Base-by-base conservation (phyloP, 2,329 filamentous ascomycete genomes). In the Septoria petroselini region DNA sequence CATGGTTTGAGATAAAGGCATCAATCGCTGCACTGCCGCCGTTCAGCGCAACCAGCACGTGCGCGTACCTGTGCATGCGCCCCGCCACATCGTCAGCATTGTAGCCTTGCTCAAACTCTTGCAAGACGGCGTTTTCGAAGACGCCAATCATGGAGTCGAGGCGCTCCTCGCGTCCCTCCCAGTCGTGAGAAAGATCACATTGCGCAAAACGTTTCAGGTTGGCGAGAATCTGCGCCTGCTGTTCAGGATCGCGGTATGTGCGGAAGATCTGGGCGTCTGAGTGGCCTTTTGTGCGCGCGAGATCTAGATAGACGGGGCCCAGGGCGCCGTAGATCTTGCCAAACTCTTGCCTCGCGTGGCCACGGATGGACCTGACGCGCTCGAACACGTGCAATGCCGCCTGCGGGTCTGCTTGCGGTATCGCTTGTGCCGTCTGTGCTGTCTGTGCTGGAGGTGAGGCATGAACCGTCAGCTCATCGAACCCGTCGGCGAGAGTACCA, bases 81-180 rank as follows among this genome's bases (percentile, higher is more conserved):
- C 88, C 90, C 58, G 95, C 86, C 46, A 94, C 83, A 67, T 98
- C 91, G 72, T 86, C 87, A 35, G 83, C 84, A 66, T 93, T 88
- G 59, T 94, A 95, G 3, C 89, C 93, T 58, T 93, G 86, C 69
- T 94, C 87, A 60, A 98, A 98, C 67, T 98, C 93, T 41, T 86
- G 81, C 43, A 96, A 72, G 3, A 94, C 91, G 3, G 91, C 90
- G 49, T 85, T 90, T 70, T 97, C 91, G 62, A 98, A 98, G 52
- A 93, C 84, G 30, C 79, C 79, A 58, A 85, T 81, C 79, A 94
- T 90, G 18, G 77, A 79, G 30, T 80, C 75, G 15, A 98, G 73
- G 64, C 85, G 87, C 54, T 86, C 82, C 61, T 86, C 81, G 35
- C 91, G 76, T 59, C 82, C 76, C 40, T 73, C 69, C 76, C 86